These are phyloP conservation scores for Leucoagaricus sp. DNA, from an alignment of 1,284 basidiomycete species.

Conservation along the genomic window DNA sequence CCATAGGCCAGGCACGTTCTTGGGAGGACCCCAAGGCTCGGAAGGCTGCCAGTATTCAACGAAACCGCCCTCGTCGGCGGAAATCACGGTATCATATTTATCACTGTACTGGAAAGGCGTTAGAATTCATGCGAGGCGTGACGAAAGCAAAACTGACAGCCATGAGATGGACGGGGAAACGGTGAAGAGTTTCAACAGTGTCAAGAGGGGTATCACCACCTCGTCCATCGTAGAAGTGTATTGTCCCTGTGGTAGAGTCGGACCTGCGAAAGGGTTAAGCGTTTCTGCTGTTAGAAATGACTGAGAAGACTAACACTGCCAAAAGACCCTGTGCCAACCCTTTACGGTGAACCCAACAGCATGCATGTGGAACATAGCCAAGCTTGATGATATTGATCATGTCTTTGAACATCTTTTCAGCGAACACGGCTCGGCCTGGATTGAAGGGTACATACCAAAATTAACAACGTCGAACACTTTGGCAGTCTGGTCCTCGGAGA, in stretches of 20 bases:
- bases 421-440: background rate
- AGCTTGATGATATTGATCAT: constrained; percentile 99
- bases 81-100: constrained; percentile 88
- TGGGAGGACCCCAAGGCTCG: constrained; percentile 86
- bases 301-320: constrained; percentile 67
- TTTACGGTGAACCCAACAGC: constrained; percentile 91
- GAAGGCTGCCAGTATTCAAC: constrained; percentile 95
- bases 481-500: constrained; percentile 82
- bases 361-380: constrained; percentile 80
- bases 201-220: constrained; percentile 80
- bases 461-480: constrained; percentile 98
- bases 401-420: constrained; percentile 51
- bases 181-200: constrained; percentile 77
- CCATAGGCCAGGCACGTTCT: constrained; percentile 82
- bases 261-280: constrained; percentile 53
- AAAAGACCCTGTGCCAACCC: constrained; percentile 88
- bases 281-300: constrained; percentile 16
- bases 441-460: constrained; percentile 66
- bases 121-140: background rate
- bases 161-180: constrained; percentile 89
- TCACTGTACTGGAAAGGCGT: constrained; percentile 75
- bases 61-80: constrained; percentile 93
- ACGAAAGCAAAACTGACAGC: constrained; percentile 54
- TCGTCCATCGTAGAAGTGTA: constrained; percentile 92
- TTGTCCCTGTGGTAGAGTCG: constrained; percentile 73